These are phyloP conservation scores for Larix kaempferi DNA, from an alignment of 75 land plant genomes.

Conservation along the genomic window DNA sequence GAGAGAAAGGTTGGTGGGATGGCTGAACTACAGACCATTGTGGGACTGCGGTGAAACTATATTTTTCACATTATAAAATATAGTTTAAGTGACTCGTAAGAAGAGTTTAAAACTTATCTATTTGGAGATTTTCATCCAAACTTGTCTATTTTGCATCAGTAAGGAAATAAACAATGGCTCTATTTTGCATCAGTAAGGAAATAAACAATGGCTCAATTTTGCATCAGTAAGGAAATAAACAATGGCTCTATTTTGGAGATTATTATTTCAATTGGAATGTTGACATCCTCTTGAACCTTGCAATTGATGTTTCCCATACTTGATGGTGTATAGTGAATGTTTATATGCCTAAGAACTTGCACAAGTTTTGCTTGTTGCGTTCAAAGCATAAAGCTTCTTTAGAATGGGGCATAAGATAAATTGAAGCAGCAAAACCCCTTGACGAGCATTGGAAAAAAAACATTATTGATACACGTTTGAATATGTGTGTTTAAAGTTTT, in stretches of 20 bases:
- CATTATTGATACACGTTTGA: conserved; percentile 47
- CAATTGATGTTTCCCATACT: conserved; percentile 65
- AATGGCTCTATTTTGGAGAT: conserved; percentile 71
- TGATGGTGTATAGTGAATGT: conserved; percentile 71
- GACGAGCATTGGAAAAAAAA: conserved; percentile 66
- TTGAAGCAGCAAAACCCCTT: conserved; percentile 39
- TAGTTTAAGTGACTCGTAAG: conserved; percentile 51
- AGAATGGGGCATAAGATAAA: conserved; percentile 67
- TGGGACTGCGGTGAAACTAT: too few species aligned
- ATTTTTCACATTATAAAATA: too few species aligned
- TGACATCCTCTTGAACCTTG: conserved; percentile 42
- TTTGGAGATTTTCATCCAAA: conserved; percentile 61
- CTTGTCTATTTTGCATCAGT: conserved; percentile 61
- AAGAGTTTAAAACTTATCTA: conserved; percentile 28
- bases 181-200: too few species aligned
- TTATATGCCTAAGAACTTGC: conserved; percentile 56
- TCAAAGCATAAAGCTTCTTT: conserved; percentile 62
- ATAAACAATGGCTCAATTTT: too few species aligned
- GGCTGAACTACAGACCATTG: too few species aligned
- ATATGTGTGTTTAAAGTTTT: conserved; percentile 47
- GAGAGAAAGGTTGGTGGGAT: too few species aligned
- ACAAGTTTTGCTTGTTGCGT: conserved; percentile 50
- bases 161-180: conserved; percentile 79
- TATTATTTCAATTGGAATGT: conserved; percentile 83
- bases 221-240: conserved; percentile 66